Evolutionary conservation across 2,329 filamentous ascomycete species (phyloP), one percentile per base, ranked within the genome.

Genomic region (Botryotinia convoluta): DNA sequence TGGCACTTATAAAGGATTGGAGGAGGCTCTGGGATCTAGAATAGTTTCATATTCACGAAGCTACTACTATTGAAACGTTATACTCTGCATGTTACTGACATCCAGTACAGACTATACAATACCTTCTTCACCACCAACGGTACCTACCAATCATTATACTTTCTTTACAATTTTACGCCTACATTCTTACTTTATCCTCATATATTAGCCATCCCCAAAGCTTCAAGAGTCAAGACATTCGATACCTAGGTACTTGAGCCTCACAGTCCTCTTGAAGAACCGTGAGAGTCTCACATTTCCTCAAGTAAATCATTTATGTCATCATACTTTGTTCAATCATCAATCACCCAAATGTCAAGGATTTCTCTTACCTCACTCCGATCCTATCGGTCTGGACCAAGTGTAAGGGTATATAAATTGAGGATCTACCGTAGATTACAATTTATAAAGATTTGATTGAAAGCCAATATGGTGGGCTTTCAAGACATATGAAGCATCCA

Each of bases 251-350:
- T 32, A 22, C 61, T 44, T 22, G n/a, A 42, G 12, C n/a, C 39
- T 63, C 61, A 63, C 61, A 63, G 61, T 44, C n/a, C 61, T 63
- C 39, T 18, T 32, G 42, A 10, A 44, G 39, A 63, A 29, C 61
- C 61, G 61, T 63, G 61, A 63, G 16, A 63, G 61, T 63, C 39
- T 63, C 61, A 63, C 61, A 44, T 44, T 18, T 63, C 61, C 39
- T 63, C 61, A 63, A 29, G n/a, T 44, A 32, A 44, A 44, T 63
- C n/a, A 63, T 63, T 63, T 20, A 44, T 63, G 37, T 32, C 61
- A 44, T 63, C 61, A 63, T 63, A 32, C 26, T 29, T 20, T 20
- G 39, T 29, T 63, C 61, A 44, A 42, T 44, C 35, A 62, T 29
- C 61, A 63, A 44, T n/a, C 37, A 16, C n/a, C 51, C 51, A 57